phyloP scores from a whole-genome alignment of 345 rosid species.

The Hibiscus trionum region DNA sequence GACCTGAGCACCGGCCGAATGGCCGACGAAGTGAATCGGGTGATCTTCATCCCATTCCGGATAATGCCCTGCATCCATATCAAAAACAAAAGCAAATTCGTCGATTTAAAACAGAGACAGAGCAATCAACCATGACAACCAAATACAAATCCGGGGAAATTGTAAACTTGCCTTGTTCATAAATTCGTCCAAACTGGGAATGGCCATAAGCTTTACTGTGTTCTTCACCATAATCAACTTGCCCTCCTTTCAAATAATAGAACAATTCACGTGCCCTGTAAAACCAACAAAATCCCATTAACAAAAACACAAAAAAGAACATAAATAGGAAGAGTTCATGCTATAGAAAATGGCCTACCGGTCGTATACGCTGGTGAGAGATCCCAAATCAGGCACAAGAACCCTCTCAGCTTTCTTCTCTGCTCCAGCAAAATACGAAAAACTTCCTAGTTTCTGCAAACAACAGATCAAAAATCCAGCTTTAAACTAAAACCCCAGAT shows the following conservation, averaged over 20 bases:
- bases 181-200: slow-evolving; percentile 70
- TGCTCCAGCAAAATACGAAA: slow-evolving; percentile 96
- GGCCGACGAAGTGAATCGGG: slow-evolving; percentile 95
- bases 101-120: neutral
- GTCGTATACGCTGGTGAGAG: slow-evolving; percentile 82
- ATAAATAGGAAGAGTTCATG: neutral
- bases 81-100: neutral
- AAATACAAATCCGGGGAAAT: neutral
- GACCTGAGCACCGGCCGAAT: slow-evolving; percentile 98
- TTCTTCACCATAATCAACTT: slow-evolving; percentile 89
- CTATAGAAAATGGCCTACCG: slow-evolving; percentile 35
- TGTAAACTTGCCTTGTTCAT: slow-evolving; percentile 55
- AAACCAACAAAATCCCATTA: slow-evolving; percentile 20
- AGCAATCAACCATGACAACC: neutral
- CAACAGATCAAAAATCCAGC: slow-evolving; percentile 5
- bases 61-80: slow-evolving; percentile 55
- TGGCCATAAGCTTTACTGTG: slow-evolving; percentile 93
- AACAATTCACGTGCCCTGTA: slow-evolving; percentile 90
- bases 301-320: neutral
- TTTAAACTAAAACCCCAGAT: neutral
- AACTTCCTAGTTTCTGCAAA: slow-evolving; percentile 68
- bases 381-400: slow-evolving; percentile 96
- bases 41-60: slow-evolving; percentile 95
- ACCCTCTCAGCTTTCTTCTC: slow-evolving; percentile 96
- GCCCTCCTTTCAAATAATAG: slow-evolving; percentile 90